These are phyloP conservation scores for Mucor piriformis DNA, from an alignment of 371 early-diverging fungal species.

Conservation along the genomic window DNA sequence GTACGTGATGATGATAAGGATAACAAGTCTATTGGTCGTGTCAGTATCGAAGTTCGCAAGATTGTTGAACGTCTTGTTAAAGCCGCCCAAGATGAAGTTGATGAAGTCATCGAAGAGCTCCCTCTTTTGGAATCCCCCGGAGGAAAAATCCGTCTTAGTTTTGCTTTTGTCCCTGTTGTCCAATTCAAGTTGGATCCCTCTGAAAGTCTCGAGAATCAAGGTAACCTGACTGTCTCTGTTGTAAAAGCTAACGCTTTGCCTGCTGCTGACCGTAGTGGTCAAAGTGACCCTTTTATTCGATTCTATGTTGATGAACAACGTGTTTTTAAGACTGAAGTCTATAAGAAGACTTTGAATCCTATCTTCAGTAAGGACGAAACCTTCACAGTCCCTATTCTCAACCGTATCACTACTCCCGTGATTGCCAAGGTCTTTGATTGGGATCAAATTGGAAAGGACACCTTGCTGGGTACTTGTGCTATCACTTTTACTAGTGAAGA, in stretches of 20 bases:
- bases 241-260: constrained; percentile 48
- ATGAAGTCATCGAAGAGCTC: constrained; percentile 23
- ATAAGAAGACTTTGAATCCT: constrained; percentile 84
- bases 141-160: constrained; percentile 41
- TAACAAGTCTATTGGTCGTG: constrained; percentile 29
- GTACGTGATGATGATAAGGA: constrained; percentile 43
- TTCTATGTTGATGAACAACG: constrained; percentile 76
- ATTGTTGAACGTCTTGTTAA: constrained; percentile 27
- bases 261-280: constrained; percentile 62
- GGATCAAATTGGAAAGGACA: constrained; percentile 75
- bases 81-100: constrained; percentile 19
- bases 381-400: constrained; percentile 68
- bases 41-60: constrained; percentile 29
- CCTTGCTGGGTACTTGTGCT: constrained; percentile 50
- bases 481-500: constrained; percentile 36
- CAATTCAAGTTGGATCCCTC: constrained; percentile 47
- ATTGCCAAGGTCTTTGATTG: constrained; percentile 77
- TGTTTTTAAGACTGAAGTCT: constrained; percentile 76
- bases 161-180: constrained; percentile 45
- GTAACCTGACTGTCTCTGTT: constrained; percentile 46
- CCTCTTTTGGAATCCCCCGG: constrained; percentile 33
- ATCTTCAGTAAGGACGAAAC: constrained; percentile 72
- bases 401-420: constrained; percentile 56
- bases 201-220: constrained; percentile 57
- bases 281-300: constrained; percentile 84